These are phyloP conservation scores for Candida corydali DNA, from an alignment of 805 yeast genomes.

Conservation along the genomic window DNA sequence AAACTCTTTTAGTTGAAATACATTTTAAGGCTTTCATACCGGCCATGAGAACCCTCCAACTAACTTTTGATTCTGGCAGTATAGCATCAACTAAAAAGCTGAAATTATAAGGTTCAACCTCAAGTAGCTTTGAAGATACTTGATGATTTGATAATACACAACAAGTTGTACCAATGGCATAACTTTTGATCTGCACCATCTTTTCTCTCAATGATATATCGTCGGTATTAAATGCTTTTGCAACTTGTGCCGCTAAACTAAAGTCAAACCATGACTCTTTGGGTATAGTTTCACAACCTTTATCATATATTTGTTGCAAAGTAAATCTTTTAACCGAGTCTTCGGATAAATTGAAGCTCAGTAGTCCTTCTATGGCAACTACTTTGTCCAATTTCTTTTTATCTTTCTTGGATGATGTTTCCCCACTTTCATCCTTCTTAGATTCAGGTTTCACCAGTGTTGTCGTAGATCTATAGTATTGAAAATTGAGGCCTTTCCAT, in stretches of 20 bases:
- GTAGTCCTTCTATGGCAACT: conserved; percentile 41
- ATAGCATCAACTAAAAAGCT: conserved; percentile 67
- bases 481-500: conserved; percentile 55
- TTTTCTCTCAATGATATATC: conserved; percentile 55
- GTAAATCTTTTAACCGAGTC: conserved; percentile 53
- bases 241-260: conserved; percentile 55
- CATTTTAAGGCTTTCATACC: conserved; percentile 68
- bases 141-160: conserved; percentile 53
- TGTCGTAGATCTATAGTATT: conserved; percentile 35
- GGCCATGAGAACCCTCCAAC: conserved; percentile 50
- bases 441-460: conserved; percentile 10
- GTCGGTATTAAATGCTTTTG: conserved; percentile 66
- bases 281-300: conserved; percentile 56
- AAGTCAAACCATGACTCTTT: conserved; percentile 61
- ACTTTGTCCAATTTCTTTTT: conserved; percentile 3
- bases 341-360: conserved; percentile 47
- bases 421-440: conserved; percentile 8
- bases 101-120: conserved; percentile 65
- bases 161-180: conserved; percentile 61
- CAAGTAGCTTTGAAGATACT: conserved; percentile 63
- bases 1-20: conserved; percentile 59
- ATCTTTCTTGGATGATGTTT: conserved; percentile 10
- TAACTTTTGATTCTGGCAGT: conserved; percentile 54
- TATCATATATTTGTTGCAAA: conserved; percentile 60
- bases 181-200: conserved; percentile 59